Percentiles rank a stretch among this genome's conserved stretches.
These are phyloP conservation scores for Coemansia sp. DNA, from an alignment of 192 early-diverging fungal genomes.

Conservation along the genomic window DNA sequence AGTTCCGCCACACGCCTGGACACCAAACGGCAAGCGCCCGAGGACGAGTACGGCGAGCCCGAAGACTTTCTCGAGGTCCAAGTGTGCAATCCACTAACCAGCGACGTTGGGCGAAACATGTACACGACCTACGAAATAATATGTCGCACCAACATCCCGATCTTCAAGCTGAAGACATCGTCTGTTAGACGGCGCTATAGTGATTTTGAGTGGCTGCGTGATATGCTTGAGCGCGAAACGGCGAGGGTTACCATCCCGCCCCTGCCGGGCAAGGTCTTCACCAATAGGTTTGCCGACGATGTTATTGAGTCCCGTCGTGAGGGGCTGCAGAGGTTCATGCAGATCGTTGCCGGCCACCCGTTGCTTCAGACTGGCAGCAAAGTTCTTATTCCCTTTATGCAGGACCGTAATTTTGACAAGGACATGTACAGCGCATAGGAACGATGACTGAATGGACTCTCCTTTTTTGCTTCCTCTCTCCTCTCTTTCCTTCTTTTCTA, in stretches of 20 bases:
- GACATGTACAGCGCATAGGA: constrained; percentile 61
- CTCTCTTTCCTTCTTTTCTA: constrained; percentile 5
- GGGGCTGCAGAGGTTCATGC: constrained; percentile 92
- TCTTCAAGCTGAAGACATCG: constrained; percentile 85
- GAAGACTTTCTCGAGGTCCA: constrained; percentile 98
- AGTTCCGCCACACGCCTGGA: constrained; percentile 27
- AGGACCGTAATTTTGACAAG: constrained; percentile 84
- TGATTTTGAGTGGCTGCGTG: constrained; percentile 99
- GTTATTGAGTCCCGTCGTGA: constrained; percentile 90
- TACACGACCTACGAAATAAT: constrained; percentile 97
- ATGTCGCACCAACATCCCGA: constrained; percentile 93
- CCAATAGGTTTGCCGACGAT: constrained; percentile 91
- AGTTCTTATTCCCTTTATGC: constrained; percentile 88
- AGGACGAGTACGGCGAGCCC: constrained; percentile 76
- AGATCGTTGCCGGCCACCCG: constrained; percentile 96
- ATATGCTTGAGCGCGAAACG: constrained; percentile 88
- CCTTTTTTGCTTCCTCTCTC: background rate
- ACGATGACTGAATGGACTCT: background rate
- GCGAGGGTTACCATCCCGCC: constrained; percentile 93
- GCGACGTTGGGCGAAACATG: constrained; percentile 75
- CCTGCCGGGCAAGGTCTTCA: constrained; percentile 95
- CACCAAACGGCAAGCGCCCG: constrained; percentile 38
- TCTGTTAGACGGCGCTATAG: constrained; percentile 89
- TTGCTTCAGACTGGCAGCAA: constrained; percentile 97
- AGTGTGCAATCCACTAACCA: constrained; percentile 84